A percentile compares a stretch with the other conserved stretches of the same genome.
Evolutionary conservation across 1,284 basidiomycete species (phyloP).

Genomic region (Boletus calvinii): DNA sequence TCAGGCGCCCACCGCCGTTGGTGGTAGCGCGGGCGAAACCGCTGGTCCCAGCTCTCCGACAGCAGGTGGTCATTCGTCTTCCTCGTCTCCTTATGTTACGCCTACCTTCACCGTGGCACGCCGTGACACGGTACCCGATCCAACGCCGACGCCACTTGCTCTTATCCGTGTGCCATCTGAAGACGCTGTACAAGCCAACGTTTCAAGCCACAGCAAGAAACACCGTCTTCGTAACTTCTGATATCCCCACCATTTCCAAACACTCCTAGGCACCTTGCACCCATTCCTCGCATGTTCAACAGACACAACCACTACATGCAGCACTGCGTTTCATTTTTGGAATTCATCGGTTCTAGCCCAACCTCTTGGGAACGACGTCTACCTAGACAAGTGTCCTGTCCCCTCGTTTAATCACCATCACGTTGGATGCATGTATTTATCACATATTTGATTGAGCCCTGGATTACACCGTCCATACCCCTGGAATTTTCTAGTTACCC

Average conservation of each 20-base stretch:
- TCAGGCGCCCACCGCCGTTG: conserved; percentile 57
- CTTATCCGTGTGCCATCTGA: conserved; percentile 8
- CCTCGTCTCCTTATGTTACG: conserved; percentile 31
- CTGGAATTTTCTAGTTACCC: conserved; percentile 6
- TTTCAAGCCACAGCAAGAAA: conserved; percentile 16
- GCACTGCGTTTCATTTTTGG: neutral
- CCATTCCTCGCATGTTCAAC: conserved; percentile 4
- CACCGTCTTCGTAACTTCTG: conserved; percentile 13
- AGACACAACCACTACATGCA: conserved; percentile 8
- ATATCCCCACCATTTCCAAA: neutral
- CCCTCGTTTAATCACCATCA: conserved; percentile 39
- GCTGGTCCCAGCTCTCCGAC: conserved; percentile 18
- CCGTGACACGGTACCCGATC: conserved; percentile 19
- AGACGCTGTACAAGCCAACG: neutral
- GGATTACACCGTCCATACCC: conserved; percentile 14
- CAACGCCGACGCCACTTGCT: conserved; percentile 16
- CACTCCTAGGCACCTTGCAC: neutral
- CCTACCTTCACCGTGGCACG: conserved; percentile 51
- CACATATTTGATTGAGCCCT: conserved; percentile 19
- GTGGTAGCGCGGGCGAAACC: conserved; percentile 60
- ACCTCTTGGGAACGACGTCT: conserved; percentile 23
- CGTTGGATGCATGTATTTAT: conserved; percentile 27
- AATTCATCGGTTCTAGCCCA: conserved; percentile 3
- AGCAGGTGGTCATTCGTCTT: conserved; percentile 7
- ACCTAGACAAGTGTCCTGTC: conserved; percentile 37